phyloP scores from a whole-genome alignment of 2,329 filamentous ascomycete species.

The Colletotrichum aenigma region DNA sequence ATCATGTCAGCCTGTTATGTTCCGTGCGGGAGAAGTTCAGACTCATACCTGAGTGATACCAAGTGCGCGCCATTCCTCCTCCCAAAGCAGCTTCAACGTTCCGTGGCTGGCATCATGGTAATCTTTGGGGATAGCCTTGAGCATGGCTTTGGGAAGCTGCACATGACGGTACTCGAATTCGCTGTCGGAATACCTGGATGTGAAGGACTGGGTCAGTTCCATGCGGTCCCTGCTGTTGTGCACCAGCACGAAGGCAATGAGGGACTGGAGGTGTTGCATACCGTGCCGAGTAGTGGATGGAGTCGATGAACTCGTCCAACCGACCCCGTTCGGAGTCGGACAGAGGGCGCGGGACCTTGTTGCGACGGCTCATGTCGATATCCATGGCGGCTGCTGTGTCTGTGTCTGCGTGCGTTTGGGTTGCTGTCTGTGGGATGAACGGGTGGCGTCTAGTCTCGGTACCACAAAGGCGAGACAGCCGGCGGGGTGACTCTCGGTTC shows the following conservation, averaged over 20 bases:
- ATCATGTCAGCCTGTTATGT: background rate
- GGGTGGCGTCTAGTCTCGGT: constrained; percentile 15
- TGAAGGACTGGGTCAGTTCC: background rate
- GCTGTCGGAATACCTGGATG: constrained; percentile 83
- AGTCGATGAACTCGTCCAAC: constrained; percentile 89
- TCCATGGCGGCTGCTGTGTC: constrained; percentile 35
- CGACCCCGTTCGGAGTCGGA: constrained; percentile 81
- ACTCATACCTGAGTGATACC: constrained; percentile 91
- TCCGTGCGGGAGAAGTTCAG: background rate
- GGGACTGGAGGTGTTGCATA: constrained; percentile 41
- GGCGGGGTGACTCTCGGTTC: background rate
- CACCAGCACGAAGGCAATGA: background rate
- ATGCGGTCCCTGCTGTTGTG: background rate
- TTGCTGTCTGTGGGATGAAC: constrained; percentile 2
- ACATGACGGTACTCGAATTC: constrained; percentile 98
- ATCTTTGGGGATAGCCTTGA: constrained; percentile 94
- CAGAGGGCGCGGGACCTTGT: constrained; percentile 81
- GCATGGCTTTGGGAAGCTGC: constrained; percentile 96
- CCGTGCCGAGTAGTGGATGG: constrained; percentile 95
- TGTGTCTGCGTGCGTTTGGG: background rate
- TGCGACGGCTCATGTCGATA: constrained; percentile 85
- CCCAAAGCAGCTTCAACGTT: constrained; percentile 94
- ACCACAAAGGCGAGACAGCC: constrained; percentile 4
- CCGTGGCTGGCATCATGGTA: constrained; percentile 90
- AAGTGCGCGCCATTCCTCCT: constrained; percentile 96